Percentiles rank a stretch among this genome's conserved stretches.
Conservation (phyloP, 495 filamentous ascomycete species). For the Penicillium bovifimosum region DNA sequence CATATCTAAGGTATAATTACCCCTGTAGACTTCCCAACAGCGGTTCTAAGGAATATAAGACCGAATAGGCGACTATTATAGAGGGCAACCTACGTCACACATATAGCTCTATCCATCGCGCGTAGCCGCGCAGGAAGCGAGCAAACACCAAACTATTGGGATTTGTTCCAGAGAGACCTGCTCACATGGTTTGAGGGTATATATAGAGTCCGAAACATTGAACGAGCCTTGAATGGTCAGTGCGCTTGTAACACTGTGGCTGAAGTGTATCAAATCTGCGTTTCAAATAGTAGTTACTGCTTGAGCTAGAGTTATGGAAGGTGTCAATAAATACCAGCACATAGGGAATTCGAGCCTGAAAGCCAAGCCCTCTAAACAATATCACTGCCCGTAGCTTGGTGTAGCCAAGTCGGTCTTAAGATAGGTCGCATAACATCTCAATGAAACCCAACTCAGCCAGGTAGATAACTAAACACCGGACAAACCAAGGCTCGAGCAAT, state of each 20-base stretch:
- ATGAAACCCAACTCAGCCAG: background rate
- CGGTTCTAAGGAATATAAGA: no score
- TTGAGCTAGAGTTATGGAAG: background rate
- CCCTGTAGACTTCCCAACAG: no score
- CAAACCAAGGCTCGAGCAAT: background rate
- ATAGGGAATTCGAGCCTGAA: no score
- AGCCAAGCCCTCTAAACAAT: background rate
- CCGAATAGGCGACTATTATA: no score
- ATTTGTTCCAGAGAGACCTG: background rate
- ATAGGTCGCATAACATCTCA: background rate
- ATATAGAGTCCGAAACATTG: background rate
- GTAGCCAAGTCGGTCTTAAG: background rate
- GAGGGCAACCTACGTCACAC: background rate
- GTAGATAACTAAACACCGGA: background rate
- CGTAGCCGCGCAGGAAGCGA: background rate
- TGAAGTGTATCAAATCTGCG: background rate
- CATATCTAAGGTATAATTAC: no score
- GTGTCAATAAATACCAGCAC: background rate
- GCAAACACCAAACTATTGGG: background rate
- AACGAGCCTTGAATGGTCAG: background rate
- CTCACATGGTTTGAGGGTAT: background rate
- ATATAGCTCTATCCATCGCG: background rate
- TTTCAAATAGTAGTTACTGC: background rate
- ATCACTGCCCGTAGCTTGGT: no score
- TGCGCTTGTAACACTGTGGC: constrained; percentile 1